A percentile compares a stretch with the other conserved stretches of the same genome.
Evolutionary conservation across 2,329 filamentous ascomycete genomes (phyloP).

Genomic region (Aspergillus sp.): DNA sequence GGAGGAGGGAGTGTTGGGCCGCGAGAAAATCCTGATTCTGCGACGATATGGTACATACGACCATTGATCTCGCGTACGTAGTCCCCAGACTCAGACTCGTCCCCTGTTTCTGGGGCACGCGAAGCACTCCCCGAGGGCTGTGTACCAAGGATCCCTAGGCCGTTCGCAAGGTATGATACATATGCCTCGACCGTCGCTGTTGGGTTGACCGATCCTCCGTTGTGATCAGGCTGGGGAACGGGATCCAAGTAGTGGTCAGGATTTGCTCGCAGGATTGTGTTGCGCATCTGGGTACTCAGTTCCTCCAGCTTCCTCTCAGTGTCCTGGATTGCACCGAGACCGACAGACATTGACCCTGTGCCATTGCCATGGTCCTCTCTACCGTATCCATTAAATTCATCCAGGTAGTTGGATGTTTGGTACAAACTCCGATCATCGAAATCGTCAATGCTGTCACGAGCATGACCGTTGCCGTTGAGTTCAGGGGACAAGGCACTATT

Average conservation of each 20-base stretch:
- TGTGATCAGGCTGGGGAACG: slow-evolving; percentile 27
- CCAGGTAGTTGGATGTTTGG: slow-evolving; percentile 58
- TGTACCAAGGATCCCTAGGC: slow-evolving; percentile 54
- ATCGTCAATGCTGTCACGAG: slow-evolving; percentile 48
- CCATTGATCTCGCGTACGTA: slow-evolving; percentile 58
- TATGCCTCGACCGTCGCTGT: slow-evolving; percentile 45
- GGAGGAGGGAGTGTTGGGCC: slow-evolving; percentile 49
- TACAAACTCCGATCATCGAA: slow-evolving; percentile 77
- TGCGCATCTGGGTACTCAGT: slow-evolving; percentile 60
- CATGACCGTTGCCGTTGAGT: slow-evolving; percentile 60
- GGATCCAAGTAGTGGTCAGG: slow-evolving; percentile 30
- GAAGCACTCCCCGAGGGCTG: slow-evolving; percentile 28
- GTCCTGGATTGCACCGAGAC: slow-evolving; percentile 49
- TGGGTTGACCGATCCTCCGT: slow-evolving; percentile 20
- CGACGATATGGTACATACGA: slow-evolving; percentile 56
- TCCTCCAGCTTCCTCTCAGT: slow-evolving; percentile 61
- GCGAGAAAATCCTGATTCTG: slow-evolving; percentile 36
- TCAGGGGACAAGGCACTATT: slow-evolving; percentile 64
- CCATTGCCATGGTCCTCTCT: slow-evolving; percentile 13
- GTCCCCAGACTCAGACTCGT: slow-evolving; percentile 42
- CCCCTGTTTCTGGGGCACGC: slow-evolving; percentile 1
- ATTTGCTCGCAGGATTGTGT: slow-evolving; percentile 52
- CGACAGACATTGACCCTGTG: slow-evolving; percentile 10
- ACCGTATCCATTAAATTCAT: slow-evolving; percentile 37
- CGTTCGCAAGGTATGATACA: slow-evolving; percentile 64